phyloP scores from a whole-genome alignment of 1,284 basidiomycete species.

The Pholiota adiposa region DNA sequence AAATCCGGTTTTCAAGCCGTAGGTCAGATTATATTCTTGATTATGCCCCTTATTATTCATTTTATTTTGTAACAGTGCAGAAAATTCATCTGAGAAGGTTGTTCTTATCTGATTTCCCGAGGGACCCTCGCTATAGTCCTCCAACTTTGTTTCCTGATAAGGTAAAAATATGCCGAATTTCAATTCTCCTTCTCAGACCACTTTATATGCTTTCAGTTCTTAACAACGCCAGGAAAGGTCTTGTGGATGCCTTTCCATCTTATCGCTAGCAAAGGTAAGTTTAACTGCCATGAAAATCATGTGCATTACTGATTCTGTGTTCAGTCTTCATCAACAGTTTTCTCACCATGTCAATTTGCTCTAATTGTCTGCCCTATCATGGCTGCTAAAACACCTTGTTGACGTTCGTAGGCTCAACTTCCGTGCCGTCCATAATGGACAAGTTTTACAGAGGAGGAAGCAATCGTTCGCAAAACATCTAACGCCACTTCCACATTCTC shows the following conservation, averaged over 20 bases:
- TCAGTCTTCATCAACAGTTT: background rate
- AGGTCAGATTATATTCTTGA: slow-evolving; percentile 6
- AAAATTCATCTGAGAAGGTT: slow-evolving; percentile 15
- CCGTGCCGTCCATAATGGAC: background rate
- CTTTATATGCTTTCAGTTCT: slow-evolving; percentile 18
- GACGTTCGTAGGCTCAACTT: background rate
- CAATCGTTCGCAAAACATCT: background rate
- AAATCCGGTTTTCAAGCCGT: background rate
- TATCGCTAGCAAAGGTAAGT: slow-evolving; percentile 24
- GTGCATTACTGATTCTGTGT: background rate
- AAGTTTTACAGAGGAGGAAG: background rate
- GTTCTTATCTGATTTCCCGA: slow-evolving; percentile 17
- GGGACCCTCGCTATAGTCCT: slow-evolving; percentile 18
- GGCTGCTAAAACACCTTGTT: background rate
- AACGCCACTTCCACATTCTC: background rate
- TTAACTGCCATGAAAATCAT: slow-evolving; percentile 12
- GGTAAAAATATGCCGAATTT: too few species aligned
- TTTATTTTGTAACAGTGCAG: slow-evolving; percentile 13
- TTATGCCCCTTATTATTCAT: slow-evolving; percentile 2
- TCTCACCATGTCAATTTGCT: background rate
- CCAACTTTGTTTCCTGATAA: slow-evolving; percentile 23
- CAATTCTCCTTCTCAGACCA: background rate
- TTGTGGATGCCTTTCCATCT: slow-evolving; percentile 29
- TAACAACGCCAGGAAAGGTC: slow-evolving; percentile 16
- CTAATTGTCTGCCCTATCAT: background rate